These are phyloP conservation scores for Trichoderma sp. DNA, from an alignment of 2,329 filamentous ascomycete species.

Conservation along the genomic window DNA sequence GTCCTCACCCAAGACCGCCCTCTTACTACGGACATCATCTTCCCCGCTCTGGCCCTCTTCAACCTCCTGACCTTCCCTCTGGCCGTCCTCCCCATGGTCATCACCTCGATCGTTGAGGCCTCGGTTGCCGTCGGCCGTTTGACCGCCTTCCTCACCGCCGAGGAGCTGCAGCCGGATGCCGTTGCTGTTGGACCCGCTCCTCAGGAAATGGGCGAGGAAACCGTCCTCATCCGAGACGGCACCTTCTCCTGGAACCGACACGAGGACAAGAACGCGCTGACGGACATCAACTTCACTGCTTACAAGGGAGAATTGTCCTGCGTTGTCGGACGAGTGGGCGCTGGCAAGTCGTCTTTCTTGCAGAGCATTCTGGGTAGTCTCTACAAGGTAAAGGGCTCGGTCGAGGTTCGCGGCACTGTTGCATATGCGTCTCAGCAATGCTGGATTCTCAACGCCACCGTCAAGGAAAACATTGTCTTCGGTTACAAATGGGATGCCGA, in stretches of 20 bases:
- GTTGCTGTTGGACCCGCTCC: slow-evolving; percentile 70
- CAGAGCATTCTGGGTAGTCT: slow-evolving; percentile 87
- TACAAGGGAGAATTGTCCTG: slow-evolving; percentile 93
- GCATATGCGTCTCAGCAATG: slow-evolving; percentile 92
- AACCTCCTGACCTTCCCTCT: slow-evolving; percentile 95
- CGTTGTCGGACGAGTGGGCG: slow-evolving; percentile 89
- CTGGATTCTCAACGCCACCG: slow-evolving; percentile 98
- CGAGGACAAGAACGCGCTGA: slow-evolving; percentile 68
- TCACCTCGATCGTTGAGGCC: slow-evolving; percentile 93
- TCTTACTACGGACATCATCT: slow-evolving; percentile 91
- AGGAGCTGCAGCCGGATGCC: slow-evolving; percentile 87
- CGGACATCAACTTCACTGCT: slow-evolving; percentile 84
- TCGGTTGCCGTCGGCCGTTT: slow-evolving; percentile 88
- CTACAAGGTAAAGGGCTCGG: slow-evolving; percentile 84
- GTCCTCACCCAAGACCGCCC: slow-evolving; percentile 81
- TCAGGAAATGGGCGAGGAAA: slow-evolving; percentile 79
- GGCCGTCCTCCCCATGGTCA: slow-evolving; percentile 94
- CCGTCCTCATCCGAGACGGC: slow-evolving; percentile 78
- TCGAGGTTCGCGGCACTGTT: slow-evolving; percentile 76
- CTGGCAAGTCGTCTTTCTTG: slow-evolving; percentile 91
- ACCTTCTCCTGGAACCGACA: slow-evolving; percentile 95
- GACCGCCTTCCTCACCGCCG: slow-evolving; percentile 80
- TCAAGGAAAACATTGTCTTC: slow-evolving; percentile 96
- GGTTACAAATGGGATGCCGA: slow-evolving; percentile 90
- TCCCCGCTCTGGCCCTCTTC: slow-evolving; percentile 84